These are phyloP conservation scores for Dicorynia guianensis DNA, from an alignment of 306 rosid genomes.

Conservation along the genomic window DNA sequence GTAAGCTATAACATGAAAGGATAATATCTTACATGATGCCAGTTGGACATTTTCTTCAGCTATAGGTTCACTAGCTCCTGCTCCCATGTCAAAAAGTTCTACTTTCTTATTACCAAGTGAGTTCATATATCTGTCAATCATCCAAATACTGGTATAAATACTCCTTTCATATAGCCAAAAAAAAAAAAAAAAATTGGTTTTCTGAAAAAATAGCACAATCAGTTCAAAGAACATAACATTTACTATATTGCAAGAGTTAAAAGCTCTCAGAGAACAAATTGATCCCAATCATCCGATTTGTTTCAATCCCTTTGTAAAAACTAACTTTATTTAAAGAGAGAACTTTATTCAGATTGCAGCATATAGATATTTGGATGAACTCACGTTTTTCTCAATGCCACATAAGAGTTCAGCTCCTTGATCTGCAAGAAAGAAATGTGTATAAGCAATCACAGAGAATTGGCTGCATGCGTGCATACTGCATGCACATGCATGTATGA, in stretches of 20 bases:
- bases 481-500: conserved; percentile 24
- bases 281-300: conserved; percentile 16
- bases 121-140: conserved; percentile 80
- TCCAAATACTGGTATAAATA: conserved; percentile 33
- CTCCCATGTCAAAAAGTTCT: conserved; percentile 96
- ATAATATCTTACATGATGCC: conserved; percentile 79
- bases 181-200: background rate
- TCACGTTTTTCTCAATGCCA: conserved; percentile 97
- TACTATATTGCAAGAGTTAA: conserved; percentile 20
- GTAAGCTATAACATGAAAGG: background rate
- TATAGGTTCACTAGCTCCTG: conserved; percentile 80
- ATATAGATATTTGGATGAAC: conserved; percentile 42
- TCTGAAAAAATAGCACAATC: background rate
- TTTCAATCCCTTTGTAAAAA: conserved; percentile 21
- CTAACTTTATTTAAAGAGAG: conserved; percentile 20
- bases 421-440: conserved; percentile 69
- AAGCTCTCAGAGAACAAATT: conserved; percentile 8
- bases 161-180: conserved; percentile 34
- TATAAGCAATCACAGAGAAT: conserved; percentile 34
- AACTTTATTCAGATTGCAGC: conserved; percentile 11
- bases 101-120: conserved; percentile 90
- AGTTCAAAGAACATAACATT: conserved; percentile 29
- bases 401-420: conserved; percentile 96
- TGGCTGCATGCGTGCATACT: conserved; percentile 16
- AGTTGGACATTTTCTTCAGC: conserved; percentile 81